Conservation (phyloP, 345 rosid species). For the Eutrema yunnanense region DNA sequence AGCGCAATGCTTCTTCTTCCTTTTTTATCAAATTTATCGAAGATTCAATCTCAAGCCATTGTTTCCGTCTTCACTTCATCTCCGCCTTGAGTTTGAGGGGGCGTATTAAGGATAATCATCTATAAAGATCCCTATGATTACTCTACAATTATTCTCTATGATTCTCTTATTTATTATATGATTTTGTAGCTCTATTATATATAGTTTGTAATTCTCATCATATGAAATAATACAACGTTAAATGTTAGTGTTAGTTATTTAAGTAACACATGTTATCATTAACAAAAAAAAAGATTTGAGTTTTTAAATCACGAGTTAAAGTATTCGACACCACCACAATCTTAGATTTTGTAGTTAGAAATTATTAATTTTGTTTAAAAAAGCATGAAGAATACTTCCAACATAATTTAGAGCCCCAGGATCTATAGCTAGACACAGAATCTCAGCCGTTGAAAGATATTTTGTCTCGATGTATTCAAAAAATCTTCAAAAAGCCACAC, state of each 20-base stretch:
- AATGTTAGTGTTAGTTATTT: neutral
- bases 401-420: constrained; percentile 12
- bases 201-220: too few relatives aligned
- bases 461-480: constrained; percentile 28
- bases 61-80: too few relatives aligned
- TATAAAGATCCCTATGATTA: too few relatives aligned
- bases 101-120: too few relatives aligned
- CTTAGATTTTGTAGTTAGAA: constrained; percentile 13
- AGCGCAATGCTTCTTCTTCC: too few relatives aligned
- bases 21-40: too few relatives aligned
- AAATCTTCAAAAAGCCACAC: constrained; percentile 32
- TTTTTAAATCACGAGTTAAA: constrained; percentile 18
- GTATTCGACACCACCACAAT: constrained; percentile 20
- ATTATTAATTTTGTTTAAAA: neutral
- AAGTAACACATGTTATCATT: constrained; percentile 22
- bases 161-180: too few relatives aligned
- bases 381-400: neutral
- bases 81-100: too few relatives aligned
- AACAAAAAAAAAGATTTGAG: constrained; percentile 7
- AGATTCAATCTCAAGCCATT: too few relatives aligned
- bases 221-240: too few relatives aligned
- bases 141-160: too few relatives aligned
- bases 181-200: too few relatives aligned
- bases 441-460: constrained; percentile 28
- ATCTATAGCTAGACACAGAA: neutral